Evolutionary conservation across 768 basidiomycete genomes (phyloP), one percentile per base, ranked within the genome.

Genomic region (Xerocomus potaroensis): DNA sequence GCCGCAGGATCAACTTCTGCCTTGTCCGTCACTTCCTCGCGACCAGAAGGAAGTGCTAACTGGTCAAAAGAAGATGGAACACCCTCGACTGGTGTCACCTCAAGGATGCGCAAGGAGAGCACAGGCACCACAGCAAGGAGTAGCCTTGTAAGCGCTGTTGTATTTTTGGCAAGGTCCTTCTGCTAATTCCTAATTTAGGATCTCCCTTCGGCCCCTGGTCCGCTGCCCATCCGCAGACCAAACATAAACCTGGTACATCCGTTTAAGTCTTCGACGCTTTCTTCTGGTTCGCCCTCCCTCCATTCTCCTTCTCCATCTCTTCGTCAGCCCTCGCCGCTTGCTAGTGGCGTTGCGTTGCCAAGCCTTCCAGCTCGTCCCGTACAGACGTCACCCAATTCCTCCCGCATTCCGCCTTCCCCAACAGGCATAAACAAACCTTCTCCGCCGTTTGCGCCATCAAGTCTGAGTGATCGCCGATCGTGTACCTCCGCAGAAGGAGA

Each of bases 21-120:
- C 7, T 51, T 71, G 6, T 76, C 75, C 2, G 66, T 72, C 24
- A 51, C 66, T 22, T 73, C 72, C 12, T 77, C 70, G 3, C 62
- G 70, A 18, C 68, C 67, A 38, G 69, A 68, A 19, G 62, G 62
- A 12, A 67, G 67, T 27, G 61, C 67, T 8, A 51, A 61, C 10
- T 68, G 71, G 59, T 65, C 59, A 6, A 64, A 69, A 30, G 73
- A 74, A 27, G 73, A 75, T 16, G 57, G 26, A 18, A 31, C 31
- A 26, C 63, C 62, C 11, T 50, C 60, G 3, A 66, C 70, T 4
- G 65, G 73, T 4, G 50, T 72, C 21, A 70, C 69, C 19, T 63
- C 73, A 16, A 71, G 80, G 32, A 57, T 78, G 9, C 65, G 81
- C 45, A 76, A 57, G 55, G 80, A 81, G 56, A 80, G 78, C 56